These are phyloP conservation scores for Coniferiporia sulphurascens DNA, from an alignment of 1,284 basidiomycete genomes.

Conservation along the genomic window DNA sequence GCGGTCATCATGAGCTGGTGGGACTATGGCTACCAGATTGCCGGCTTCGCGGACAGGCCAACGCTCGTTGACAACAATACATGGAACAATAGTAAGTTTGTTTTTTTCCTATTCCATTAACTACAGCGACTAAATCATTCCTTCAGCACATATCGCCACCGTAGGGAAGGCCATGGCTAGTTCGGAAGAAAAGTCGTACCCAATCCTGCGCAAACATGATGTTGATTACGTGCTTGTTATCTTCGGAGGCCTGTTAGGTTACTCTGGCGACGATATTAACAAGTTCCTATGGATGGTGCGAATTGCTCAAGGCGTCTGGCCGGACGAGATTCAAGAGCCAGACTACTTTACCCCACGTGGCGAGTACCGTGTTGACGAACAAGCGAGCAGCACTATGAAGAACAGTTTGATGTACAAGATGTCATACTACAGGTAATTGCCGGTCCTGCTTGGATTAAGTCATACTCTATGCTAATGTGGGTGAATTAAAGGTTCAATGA, in stretches of 20 bases:
- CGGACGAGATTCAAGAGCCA: conserved; percentile 93
- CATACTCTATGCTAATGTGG: conserved; percentile 1
- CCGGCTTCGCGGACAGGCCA: conserved; percentile 97
- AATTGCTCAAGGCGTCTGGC: conserved; percentile 98
- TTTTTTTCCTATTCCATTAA: background rate
- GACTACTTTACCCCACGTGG: conserved; percentile 94
- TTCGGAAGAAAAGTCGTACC: conserved; percentile 92
- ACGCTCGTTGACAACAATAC: conserved; percentile 99
- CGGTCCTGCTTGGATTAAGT: background rate
- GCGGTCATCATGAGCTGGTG: conserved; percentile 99
- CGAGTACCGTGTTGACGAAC: conserved; percentile 91
- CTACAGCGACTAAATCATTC: conserved; percentile 2
- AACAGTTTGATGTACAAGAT: conserved; percentile 98
- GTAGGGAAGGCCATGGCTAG: conserved; percentile 98
- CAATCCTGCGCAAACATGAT: conserved; percentile 95
- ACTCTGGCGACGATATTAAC: conserved; percentile 99
- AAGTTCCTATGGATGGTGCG: conserved; percentile 99
- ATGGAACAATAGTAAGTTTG: conserved; percentile 94
- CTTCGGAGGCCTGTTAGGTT: conserved; percentile 95
- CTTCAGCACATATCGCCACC: conserved; percentile 85
- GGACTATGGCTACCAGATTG: conserved; percentile 99
- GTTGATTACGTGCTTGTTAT: conserved; percentile 98
- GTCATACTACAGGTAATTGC: conserved; percentile 83
- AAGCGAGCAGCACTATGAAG: conserved; percentile 87
- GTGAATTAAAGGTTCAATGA: conserved; percentile 66